Evolutionary conservation across 345 rosid species (phyloP).

Genomic region (Salix viminalis): DNA sequence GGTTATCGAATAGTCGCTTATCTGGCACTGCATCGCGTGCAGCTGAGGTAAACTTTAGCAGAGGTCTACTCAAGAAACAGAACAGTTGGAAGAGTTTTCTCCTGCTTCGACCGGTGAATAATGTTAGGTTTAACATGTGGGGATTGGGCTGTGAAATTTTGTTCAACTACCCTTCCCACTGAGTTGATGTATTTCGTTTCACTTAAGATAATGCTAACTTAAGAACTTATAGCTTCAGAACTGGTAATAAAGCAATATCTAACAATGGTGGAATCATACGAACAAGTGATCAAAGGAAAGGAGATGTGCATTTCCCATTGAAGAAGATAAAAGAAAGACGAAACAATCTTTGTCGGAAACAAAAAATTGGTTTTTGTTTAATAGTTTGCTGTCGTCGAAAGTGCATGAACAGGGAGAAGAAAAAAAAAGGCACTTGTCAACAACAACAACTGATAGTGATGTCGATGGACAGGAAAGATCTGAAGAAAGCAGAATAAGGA

Average conservation of each 20-base stretch:
- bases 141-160: conserved; percentile 34
- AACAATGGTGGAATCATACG: background rate
- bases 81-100: conserved; percentile 27
- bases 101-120: conserved; percentile 47
- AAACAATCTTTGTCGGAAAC: conserved; percentile 22
- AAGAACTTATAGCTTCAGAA: conserved; percentile 17
- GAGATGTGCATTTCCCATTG: conserved; percentile 33
- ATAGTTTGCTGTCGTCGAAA: conserved; percentile 17
- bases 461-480: conserved; percentile 2
- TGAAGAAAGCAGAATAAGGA: background rate
- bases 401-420: conserved; percentile 23
- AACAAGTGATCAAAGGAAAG: background rate
- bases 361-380: background rate
- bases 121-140: conserved; percentile 32
- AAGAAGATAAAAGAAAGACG: conserved; percentile 11
- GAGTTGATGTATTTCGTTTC: conserved; percentile 21
- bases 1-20: conserved; percentile 86
- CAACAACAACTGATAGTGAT: conserved; percentile 3
- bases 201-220: conserved; percentile 22
- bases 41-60: conserved; percentile 40
- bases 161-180: conserved; percentile 18
- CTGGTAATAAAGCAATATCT: background rate
- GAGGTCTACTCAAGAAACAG: background rate
- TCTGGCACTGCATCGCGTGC: conserved; percentile 70
- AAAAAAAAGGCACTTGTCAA: conserved; percentile 14